These are phyloP conservation scores for Ceratocystis albifundus DNA, from an alignment of 2,329 filamentous ascomycete species.

Conservation along the genomic window DNA sequence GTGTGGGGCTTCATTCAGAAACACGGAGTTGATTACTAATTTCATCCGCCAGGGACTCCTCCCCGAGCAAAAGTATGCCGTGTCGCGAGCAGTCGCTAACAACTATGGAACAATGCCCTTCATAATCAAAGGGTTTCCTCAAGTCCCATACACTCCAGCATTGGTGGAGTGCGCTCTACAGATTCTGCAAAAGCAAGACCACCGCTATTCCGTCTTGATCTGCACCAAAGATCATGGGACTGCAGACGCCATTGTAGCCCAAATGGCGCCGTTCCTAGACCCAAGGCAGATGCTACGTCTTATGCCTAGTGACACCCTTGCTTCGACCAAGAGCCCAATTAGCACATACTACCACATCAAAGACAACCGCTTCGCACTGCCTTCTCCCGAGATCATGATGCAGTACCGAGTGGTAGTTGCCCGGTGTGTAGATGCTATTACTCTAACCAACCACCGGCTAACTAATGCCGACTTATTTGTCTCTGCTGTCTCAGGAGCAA, in stretches of 20 bases:
- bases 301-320: not conserved
- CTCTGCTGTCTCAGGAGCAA: not conserved
- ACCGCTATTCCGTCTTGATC: not conserved
- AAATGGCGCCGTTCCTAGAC: not conserved
- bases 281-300: not conserved
- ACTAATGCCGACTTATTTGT: not conserved
- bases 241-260: not conserved
- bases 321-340: not conserved
- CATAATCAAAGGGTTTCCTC: not conserved
- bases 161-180: conserved; percentile 6
- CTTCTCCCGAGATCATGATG: not conserved
- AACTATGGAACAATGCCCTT: conserved; percentile 7
- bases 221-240: conserved; percentile 4
- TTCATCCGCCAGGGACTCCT: not conserved
- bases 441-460: not conserved
- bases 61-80: not conserved
- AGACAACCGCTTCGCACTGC: not conserved
- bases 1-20: not conserved
- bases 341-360: not conserved
- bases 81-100: not conserved
- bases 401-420: not conserved
- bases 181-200: not conserved
- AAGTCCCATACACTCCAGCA: not conserved
- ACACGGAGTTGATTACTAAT: not conserved
- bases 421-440: not conserved